Base-by-base conservation (phyloP, 192 early-diverging fungal species). In the Tieghemiomyces parasiticus region DNA sequence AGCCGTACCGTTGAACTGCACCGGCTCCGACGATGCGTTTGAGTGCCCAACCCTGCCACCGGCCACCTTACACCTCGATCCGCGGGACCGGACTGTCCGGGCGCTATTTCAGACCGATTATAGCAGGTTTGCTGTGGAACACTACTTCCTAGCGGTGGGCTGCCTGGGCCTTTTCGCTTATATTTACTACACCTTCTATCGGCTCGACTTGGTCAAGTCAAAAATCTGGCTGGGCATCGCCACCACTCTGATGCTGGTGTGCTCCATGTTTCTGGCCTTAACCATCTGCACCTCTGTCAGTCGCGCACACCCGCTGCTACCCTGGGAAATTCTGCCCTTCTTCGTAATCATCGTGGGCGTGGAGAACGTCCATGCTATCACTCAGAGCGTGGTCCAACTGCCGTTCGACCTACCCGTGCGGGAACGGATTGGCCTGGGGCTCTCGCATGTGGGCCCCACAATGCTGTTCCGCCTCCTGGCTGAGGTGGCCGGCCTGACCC, bases 341-440 rank as follows among this genome's bases (percentile, higher is more conserved):
- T 58, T 58, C n/a, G 33, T 58, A n/a, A 24, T 58, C 26, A 38
- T 58, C 20, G 22, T 58, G 3, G 55, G 30, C 6, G 55, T 91
- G 2, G 89, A 91, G 60, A 91, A 91, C 46, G 79, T 87, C 24
- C 81, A 80, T 62, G 74, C 81, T 12, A 53, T 91, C 42, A 85
- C 86, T 4, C 83, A 85, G 44, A 81, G 83, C 20, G 80, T 88
- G 4, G 79, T 87, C 0, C 72, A 70, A 28, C 81, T 82, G 35
- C 81, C 81, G 8, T 72, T 80, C 50, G 84, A 89, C 64, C 65
- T 87, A 50, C 76, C 81, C 6, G 84, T 91, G 24, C 80, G 70
- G 58, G 84, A 91, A 62, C 72, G 84, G 26, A 33, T 61, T 20
- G 2, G 63, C 22, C 64, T 55, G 65, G 82, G 86, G 6, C 61